Evolutionary conservation across 2,329 filamentous ascomycete species (phyloP), one percentile per base, ranked within the genome.

Genomic region (Colletotrichum simmondsii): DNA sequence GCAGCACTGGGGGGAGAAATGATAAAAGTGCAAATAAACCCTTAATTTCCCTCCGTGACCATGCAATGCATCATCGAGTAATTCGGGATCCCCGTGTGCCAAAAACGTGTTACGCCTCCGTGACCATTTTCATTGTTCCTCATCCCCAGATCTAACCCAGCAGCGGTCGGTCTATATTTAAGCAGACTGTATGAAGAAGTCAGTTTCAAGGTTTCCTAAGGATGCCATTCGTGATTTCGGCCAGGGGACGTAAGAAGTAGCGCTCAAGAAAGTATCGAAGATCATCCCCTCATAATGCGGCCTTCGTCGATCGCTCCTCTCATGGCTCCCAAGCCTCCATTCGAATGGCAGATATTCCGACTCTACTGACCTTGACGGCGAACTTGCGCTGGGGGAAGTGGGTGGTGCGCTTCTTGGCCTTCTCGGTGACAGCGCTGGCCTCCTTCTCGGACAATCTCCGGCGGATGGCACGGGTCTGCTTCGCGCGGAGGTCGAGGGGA

Each of bases 381-480:
- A 93, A 99, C 90, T 97, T 98, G 89, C 97, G 93, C 91, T 97
- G 95, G 79, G 97, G 97, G 92, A 99, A 99, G 90, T 99, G 96
- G 80, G 90, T 92, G 86, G 90, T 87, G 89, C 93, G 94, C 95
- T 99, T 99, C 92, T 95, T 95, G 87, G 95, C 93, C 93, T 97
- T 98, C 89, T 96, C 93, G 79, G 97, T 93, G 82, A 92, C 89
- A 85, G 92, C 90, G 81, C 91, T 90, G 81, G 93, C 92, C 88
- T 99, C 96, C 91, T 97, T 91, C 86, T 94, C 93, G 83, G 93
- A 96, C 88, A 99, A 91, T 84, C 94, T 92, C 90, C 97, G 94
- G 84, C 97, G 95, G 89, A 98, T 97, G 85, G 95, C 97, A 83
- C 97, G 95, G 85, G 97, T 99, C 90, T 97, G 92, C 94, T 98